Evolutionary conservation across 345 rosid species (phyloP).

Genomic region (Nasturtium officinale): DNA sequence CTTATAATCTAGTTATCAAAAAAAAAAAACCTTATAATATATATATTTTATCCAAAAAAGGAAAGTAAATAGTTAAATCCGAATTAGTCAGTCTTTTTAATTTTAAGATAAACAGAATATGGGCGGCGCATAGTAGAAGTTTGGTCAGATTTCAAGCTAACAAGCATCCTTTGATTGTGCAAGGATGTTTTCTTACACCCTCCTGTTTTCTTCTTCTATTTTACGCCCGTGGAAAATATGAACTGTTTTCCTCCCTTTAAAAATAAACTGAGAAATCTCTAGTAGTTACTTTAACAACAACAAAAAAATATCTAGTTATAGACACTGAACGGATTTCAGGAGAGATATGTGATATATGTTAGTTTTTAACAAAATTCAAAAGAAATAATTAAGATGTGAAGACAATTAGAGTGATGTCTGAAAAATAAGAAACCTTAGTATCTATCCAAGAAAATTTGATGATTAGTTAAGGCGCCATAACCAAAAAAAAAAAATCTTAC

Average conservation of each 20-base stretch:
- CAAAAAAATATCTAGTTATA: too few relatives aligned
- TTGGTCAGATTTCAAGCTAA: slow-evolving; percentile 24
- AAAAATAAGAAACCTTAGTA: background rate
- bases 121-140: slow-evolving; percentile 31
- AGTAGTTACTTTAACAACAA: too few relatives aligned
- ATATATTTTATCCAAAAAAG: slow-evolving; percentile 22
- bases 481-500: background rate
- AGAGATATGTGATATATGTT: background rate
- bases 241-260: background rate
- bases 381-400: background rate
- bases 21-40: slow-evolving; percentile 1
- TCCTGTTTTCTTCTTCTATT: background rate
- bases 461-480: background rate
- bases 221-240: background rate
- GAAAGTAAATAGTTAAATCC: slow-evolving; percentile 33
- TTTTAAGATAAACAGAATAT: slow-evolving; percentile 13
- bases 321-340: background rate
- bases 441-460: background rate
- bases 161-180: slow-evolving; percentile 34
- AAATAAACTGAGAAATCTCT: background rate
- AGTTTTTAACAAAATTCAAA: background rate
- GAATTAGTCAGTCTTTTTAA: slow-evolving; percentile 19
- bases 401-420: background rate
- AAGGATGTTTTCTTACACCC: background rate
- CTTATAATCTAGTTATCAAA: too few relatives aligned